Percentiles rank a stretch among this genome's conserved stretches.
These are phyloP conservation scores for Malbranchea cinnamomea DNA, from an alignment of 2,329 filamentous ascomycete genomes.

Conservation along the genomic window DNA sequence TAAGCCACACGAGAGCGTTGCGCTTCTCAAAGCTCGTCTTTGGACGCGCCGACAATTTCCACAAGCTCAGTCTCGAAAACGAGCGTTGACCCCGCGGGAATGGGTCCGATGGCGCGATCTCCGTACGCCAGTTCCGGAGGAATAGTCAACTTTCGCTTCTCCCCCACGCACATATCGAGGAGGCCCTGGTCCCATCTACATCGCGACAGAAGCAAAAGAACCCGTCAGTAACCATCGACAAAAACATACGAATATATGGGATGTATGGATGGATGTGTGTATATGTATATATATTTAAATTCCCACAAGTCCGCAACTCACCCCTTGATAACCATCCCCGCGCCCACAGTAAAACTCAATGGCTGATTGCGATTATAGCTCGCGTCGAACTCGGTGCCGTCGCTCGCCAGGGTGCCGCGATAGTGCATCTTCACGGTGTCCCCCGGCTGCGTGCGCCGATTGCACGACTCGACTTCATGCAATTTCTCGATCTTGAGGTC, in stretches of 20 bases:
- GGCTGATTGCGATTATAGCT: constrained; percentile 63
- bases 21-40: constrained; percentile 32
- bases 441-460: constrained; percentile 58
- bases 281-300: constrained; percentile 5
- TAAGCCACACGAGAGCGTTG: too few relatives aligned
- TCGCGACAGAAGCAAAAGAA: too few relatives aligned
- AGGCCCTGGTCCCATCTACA: constrained; percentile 77
- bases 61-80: constrained; percentile 89
- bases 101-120: constrained; percentile 58
- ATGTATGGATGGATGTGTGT: too few relatives aligned
- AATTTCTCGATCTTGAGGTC: constrained; percentile 67
- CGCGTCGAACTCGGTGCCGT: constrained; percentile 71
- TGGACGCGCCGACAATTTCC: constrained; percentile 57
- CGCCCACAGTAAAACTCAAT: constrained; percentile 64
- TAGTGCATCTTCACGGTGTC: constrained; percentile 83
- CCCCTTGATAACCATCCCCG: constrained; percentile 79
- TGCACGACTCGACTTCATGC: constrained; percentile 53
- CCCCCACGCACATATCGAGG: constrained; percentile 86
- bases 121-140: constrained; percentile 81
- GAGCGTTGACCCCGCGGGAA: constrained; percentile 66
- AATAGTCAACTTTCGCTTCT: constrained; percentile 80
- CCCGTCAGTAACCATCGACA: constrained; percentile 1
- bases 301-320: constrained; percentile 33
- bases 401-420: constrained; percentile 58
- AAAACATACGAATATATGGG: too few relatives aligned